These are phyloP conservation scores for Spiromastix sp. DNA, from an alignment of 2,329 filamentous ascomycete genomes.

Conservation along the genomic window DNA sequence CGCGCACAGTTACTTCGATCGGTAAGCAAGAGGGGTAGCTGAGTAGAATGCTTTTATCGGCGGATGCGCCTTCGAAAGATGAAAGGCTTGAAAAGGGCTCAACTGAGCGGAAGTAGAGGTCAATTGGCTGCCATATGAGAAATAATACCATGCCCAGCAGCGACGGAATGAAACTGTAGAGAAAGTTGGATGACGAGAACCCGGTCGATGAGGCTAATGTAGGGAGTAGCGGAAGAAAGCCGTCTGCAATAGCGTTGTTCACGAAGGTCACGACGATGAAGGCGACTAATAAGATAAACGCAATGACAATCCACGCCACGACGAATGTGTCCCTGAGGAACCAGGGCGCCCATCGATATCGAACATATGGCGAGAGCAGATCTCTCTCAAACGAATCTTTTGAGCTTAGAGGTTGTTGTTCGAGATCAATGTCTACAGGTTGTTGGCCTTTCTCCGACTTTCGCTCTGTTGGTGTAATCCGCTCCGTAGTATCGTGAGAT, in stretches of 20 bases:
- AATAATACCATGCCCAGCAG: constrained; percentile 50
- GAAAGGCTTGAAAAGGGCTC: constrained; percentile 48
- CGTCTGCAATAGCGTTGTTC: constrained; percentile 52
- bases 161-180: constrained; percentile 60
- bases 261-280: constrained; percentile 73
- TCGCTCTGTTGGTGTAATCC: constrained; percentile 20
- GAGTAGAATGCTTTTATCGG: constrained; percentile 46
- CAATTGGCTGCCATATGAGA: constrained; percentile 49
- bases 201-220: constrained; percentile 51
- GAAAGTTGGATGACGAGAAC: constrained; percentile 79
- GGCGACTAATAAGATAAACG: constrained; percentile 53
- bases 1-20: constrained; percentile 41
- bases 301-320: constrained; percentile 53
- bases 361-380: constrained; percentile 42
- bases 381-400: constrained; percentile 40
- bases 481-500: constrained; percentile 32
- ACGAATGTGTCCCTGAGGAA: constrained; percentile 59
- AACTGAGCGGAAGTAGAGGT: constrained; percentile 49
- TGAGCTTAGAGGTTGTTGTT: constrained; percentile 26
- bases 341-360: constrained; percentile 65
- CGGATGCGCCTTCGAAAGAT: constrained; percentile 40
- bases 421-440: constrained; percentile 24
- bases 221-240: constrained; percentile 60
- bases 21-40: constrained; percentile 47
- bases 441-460: constrained; percentile 23